Base-by-base conservation (phyloP, 1,284 basidiomycete genomes). In the Naganishia albida region DNA sequence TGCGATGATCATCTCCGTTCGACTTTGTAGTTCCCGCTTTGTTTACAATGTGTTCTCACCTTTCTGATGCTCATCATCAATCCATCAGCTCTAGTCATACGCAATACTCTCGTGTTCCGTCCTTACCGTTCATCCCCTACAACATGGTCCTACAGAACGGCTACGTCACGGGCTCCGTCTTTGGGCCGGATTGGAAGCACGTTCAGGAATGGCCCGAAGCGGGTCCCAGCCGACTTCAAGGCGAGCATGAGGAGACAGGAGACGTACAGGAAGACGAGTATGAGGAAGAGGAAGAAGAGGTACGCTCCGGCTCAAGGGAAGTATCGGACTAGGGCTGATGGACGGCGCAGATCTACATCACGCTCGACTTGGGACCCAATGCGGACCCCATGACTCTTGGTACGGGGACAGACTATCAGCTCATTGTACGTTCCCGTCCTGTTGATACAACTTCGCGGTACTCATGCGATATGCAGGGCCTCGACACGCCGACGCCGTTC, bases 401-500 rank as follows among this genome's bases (percentile, higher is more conserved):
- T 13, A 51, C 43, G 38, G 52, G 63, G 6, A 42, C 40, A 40
- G 67, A 64, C n/a, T 67, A 64, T 50, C 67, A 67, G 46, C 63
- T 67, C 16, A 60, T 65, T 15, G 67, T 62, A 51, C 28, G 67
- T 65, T 7, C n/a, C n/a, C n/a, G n/a, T 16, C 8, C 10, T 42
- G 18, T 18, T 6, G n/a, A 7, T 12, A 6, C 15, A 7, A 40
- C 7, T 34, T 34, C 34, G 4, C 34, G 6, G 34, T 34, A 10
- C 50, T 65, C 15, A 60, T 28, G 3, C 7, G 3, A 8, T 34
- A 1, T 40, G 38, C 43, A 67, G 67, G 67, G 67, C 7, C 52
- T 67, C 16, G 67, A 67, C 38, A 67, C 67, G 38, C 63, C 63
- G 3, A 62, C 56, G 25, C 67, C 67, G 15, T 67, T 52, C 40